Base-by-base conservation (phyloP, 75 land plant species). In the Pseudotsuga menziesii region DNA sequence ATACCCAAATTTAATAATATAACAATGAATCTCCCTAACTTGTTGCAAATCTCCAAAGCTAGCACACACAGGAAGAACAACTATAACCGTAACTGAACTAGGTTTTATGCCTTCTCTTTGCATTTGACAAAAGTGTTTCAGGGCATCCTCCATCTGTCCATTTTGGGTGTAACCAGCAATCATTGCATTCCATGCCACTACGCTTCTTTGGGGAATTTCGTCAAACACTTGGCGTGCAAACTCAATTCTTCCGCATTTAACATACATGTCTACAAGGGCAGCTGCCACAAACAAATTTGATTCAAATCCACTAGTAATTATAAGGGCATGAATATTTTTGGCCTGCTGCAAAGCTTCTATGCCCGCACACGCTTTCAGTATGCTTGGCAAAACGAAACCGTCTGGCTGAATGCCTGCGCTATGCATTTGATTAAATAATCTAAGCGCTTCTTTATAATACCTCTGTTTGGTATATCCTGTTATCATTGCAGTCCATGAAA, bases 181-280 rank as follows among this genome's bases (percentile, higher is more conserved):
- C 90, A 90, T 75, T 2, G 88, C 61, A 14, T 88, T 88, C 69
- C 82, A 84, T 20, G 85, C 59, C 19, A 86, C 93, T 75, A 78
- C 82, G 80, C 88, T 84, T 13, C 74, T 86, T 22, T 82, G 58
- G 3, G 69, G 14, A 73, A 88, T 62, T 16, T 29, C 72, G 36
- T 77, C 79, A 75, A 86, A 86, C 29, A 78, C 58, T 26, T 16
- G 25, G 27, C 82, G 39, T 2, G 88, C 86, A 63, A 78, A 81
- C 25, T 9, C 63, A 2, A 82, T 55, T 29, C 72, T 20, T 61
- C 78, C 75, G 54, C 84, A 82, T 73, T 84, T 91, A 5, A 82
- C 73, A 77, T 91, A 91, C 85, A 88, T 74, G 4, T 74, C 56
- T 76, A 88, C 76, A 77, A 91, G 60, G 20, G 84, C 86, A 79